Base-by-base conservation (phyloP, 495 filamentous ascomycete species). In the Hyaloscypha finlandica region DNA sequence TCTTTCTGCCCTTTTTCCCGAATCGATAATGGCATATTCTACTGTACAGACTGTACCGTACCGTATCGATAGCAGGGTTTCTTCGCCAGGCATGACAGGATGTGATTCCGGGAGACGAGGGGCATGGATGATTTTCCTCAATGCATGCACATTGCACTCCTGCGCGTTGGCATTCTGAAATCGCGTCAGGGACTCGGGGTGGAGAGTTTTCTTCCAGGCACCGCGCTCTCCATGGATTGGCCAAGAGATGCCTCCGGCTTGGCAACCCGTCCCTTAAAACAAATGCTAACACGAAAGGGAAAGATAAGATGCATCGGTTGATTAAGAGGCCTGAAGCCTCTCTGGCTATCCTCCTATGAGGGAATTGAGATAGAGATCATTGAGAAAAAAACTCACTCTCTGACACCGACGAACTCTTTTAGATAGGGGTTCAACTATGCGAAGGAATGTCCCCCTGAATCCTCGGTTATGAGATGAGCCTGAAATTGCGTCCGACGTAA, bases 11-110 rank as follows among this genome's bases (percentile, higher is more conserved):
- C 42, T 48, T 48, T 48, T 48, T 3, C 42, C 42, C 42, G 0
- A 48, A 48, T 48, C 42, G 42, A 48, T 48, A 48, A 48, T 48
- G 42, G 42, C 42, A 48, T 48, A 48, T 19, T 48, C 42, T 48
- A 25, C 25, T 1, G 25, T 25, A 25, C n/a, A n/a, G n/a, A n/a
- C n/a, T n/a, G n/a, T n/a, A 25, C 25, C 25, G 1, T 25, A 25
- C 25, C 25, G 25, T 25, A 48, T 48, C 42, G 42, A 48, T 48
- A 48, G 42, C 42, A 48, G 42, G 42, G 42, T 14, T 48, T 48
- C 16, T 48, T 12, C 42, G 11, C 4, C 42, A 48, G 16, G 42
- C 11, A 14, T 16, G 42, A 48, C 2, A 48, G 42, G 11, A 14
- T 48, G 9, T 12, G 8, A 48, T 16, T 48, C 42, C 42, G 42